Evolutionary conservation across 768 basidiomycete genomes (phyloP), one percentile per base, ranked within the genome.

Genomic region (Boletus subcaerulescens): DNA sequence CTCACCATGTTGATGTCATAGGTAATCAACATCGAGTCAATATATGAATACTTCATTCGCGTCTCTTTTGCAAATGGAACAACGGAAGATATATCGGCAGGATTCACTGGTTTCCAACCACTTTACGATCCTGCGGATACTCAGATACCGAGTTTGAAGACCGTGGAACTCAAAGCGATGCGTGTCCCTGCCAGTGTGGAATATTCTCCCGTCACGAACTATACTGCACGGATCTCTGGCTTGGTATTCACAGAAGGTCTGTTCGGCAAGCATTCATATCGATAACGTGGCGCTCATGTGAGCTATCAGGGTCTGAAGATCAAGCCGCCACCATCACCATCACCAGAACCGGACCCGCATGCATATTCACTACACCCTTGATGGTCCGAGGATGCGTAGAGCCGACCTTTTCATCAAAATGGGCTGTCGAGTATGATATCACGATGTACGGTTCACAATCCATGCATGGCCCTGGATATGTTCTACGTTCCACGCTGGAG

Each of bases 81-180:
- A 3, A 61, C 32, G 7, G 24, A 36, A 47, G 60, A 64, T 15
- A 39, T 67, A 8, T 40, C 36, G 1, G 59, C 53, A 18, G 65
- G 65, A n/a, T 1, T 53, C 13, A 67, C 65, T 5, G 17, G 48
- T 29, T 65, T 65, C 14, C 50, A 52, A 4, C 65, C 65, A 9
- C 7, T 48, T 2, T 32, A 57, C 12, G 39, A 53, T 41, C 35
- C 48, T 1, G 15, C n/a, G 4, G 10, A 38, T n/a, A 8, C n/a
- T 6, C 52, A 7, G 17, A 3, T 40, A 12, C 32, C 7, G n/a
- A 40, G 15, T 13, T 44, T 38, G 0, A 29, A 36, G 14, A 53
- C 26, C 2, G 31, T 46, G n/a, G 45, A 0, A 13, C 56, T 52
- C 33, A n/a, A 36, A 11, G 5, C 33, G 10, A 17, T 3, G 15